Base-by-base conservation (phyloP, 805 yeast genomes). In the Yamadazyma sp. region DNA sequence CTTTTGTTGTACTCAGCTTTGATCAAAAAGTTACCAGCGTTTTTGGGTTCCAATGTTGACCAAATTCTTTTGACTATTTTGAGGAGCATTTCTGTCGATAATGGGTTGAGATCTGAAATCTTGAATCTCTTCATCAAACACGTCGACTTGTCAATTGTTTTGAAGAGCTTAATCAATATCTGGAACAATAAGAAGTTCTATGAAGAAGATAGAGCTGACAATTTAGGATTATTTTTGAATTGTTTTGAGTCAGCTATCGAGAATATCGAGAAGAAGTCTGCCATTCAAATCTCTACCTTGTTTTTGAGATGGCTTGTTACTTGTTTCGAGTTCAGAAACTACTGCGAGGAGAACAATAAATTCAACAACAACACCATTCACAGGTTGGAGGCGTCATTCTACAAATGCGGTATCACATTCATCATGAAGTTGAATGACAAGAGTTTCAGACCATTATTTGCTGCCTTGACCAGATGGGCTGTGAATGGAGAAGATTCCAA, bases 391-490 rank as follows among this genome's bases (percentile, higher is more conserved):
- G 73, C 88, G 13, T 74, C 83, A 8, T 77, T 84, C 55, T 83
- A 84, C 50, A 68, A 75, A 25, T 77, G 89, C 55, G 90, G 85
- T 14, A 78, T 91, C 47, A 69, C 70, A 16, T 82, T 80, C 49
- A 95, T 91, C 13, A 74, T 93, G 82, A 90, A 91, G 62, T 75
- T 93, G 63, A 93, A 93, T 57, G 99, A 93, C 59, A 88, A 87
- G 65, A 77, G 82, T 15, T 93, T 93, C 73, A 78, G 97, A 55
- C 99, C 99, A 13, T 68, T 87, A 55, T 93, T 93, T 64, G 91
- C 90, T 5, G 70, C 82, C 17, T 69, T 88, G 50, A 89, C 84
- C 9, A 78, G 89, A 57, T 93, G 99, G 99, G 95, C 96, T 2
- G 76, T 86, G 50, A 84, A 81, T 45, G 95, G 89, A 41, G 95